phyloP scores from a whole-genome alignment of 163 green algal species.

The Coccomyxa subellipsoidea region DNA sequence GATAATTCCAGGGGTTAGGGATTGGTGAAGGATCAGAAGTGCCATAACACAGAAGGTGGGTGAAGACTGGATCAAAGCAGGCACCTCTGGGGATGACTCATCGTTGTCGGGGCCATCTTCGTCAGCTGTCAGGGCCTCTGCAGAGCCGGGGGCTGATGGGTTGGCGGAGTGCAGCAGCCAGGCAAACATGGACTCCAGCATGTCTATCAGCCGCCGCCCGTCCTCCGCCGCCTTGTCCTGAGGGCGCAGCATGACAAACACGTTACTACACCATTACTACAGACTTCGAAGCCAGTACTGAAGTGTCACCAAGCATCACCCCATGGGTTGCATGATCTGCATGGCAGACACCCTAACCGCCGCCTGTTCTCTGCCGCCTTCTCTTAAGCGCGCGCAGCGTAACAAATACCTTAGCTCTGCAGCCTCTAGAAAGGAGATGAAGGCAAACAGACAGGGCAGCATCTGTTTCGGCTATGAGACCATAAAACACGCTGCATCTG shows the following conservation, averaged over 20 bases:
- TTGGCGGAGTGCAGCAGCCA: conserved; percentile 41
- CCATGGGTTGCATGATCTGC: not conserved
- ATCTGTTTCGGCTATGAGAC: not conserved
- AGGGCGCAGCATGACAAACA: not conserved
- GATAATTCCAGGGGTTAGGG: no score
- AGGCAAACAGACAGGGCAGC: not conserved
- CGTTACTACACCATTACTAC: not conserved
- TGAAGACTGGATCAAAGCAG: not conserved
- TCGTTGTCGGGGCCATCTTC: conserved; percentile 39
- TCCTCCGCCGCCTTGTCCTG: conserved; percentile 32
- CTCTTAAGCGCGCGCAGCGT: conserved; percentile 16
- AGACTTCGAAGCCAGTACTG: not conserved
- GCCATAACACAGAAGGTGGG: no score
- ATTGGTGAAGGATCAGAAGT: no score
- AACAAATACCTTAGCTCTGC: no score
- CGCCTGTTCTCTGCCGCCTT: conserved; percentile 30
- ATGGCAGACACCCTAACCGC: conserved; percentile 9
- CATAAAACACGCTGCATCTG: not conserved
- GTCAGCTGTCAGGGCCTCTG: conserved; percentile 53
- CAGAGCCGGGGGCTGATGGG: conserved; percentile 36
- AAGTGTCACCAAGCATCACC: not conserved
- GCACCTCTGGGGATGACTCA: not conserved
- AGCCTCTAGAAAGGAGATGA: not conserved
- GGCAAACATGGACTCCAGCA: conserved; percentile 50
- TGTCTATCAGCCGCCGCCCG: conserved; percentile 42